phyloP scores from a whole-genome alignment of 345 rosid species.

The Dipteronia sinensis region DNA sequence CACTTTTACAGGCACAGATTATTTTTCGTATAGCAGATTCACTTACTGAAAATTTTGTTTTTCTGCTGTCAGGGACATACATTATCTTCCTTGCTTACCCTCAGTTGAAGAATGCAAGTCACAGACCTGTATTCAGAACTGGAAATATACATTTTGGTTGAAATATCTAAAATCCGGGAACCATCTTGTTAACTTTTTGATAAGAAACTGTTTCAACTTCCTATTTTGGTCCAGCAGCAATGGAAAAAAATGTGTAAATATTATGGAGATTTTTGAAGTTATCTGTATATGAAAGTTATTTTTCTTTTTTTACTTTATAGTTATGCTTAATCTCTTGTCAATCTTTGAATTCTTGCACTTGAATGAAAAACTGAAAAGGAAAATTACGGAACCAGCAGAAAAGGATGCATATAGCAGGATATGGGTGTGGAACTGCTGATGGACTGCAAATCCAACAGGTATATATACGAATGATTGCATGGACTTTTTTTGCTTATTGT shows the following conservation, averaged over 20 bases:
- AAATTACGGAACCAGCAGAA: not conserved
- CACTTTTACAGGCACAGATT: no score
- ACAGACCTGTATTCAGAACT: not conserved
- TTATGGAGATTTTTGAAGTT: not conserved
- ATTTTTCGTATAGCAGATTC: not conserved
- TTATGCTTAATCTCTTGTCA: not conserved
- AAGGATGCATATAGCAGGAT: not conserved
- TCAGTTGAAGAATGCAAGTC: not conserved
- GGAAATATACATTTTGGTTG: not conserved
- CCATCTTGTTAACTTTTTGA: not conserved
- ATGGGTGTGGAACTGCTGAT: not conserved
- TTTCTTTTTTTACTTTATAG: not conserved
- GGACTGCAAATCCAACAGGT: not conserved
- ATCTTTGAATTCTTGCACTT: not conserved
- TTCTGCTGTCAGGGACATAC: conserved; percentile 6
- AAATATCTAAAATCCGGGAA: not conserved
- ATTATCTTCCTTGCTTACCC: not conserved
- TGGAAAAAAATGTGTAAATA: conserved; percentile 1
- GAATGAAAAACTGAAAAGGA: not conserved
- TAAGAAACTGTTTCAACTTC: not conserved
- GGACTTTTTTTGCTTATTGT: not conserved
- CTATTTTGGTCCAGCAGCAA: not conserved
- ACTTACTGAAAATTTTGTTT: not conserved
- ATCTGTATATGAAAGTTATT: not conserved
- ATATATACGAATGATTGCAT: not conserved